These are phyloP conservation scores for Flaveria ramosissima DNA, from an alignment of 129 eudicot genomes.

Conservation along the genomic window DNA sequence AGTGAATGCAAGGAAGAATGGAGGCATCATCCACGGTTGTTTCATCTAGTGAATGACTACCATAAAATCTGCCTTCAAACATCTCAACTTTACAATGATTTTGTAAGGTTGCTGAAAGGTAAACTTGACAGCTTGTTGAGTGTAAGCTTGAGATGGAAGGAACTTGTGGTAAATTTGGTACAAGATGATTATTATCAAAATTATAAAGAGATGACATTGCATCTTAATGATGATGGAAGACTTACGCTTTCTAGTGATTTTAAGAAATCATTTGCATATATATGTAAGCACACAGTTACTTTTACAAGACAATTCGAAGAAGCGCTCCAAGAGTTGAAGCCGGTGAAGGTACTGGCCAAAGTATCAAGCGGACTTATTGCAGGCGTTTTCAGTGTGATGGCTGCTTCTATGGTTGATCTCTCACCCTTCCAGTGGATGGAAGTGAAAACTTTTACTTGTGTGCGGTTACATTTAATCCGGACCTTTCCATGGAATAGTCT, in stretches of 20 bases:
- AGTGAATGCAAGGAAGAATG: conserved; percentile 1
- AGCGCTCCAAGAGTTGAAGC: background rate
- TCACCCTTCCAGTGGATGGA: background rate
- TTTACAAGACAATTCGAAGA: background rate
- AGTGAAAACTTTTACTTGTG: background rate
- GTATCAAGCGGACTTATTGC: conserved; percentile 7
- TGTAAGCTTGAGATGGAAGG: background rate
- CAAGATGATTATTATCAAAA: background rate
- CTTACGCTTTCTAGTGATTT: background rate
- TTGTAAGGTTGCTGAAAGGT: background rate
- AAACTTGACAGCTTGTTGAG: background rate
- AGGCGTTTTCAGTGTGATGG: conserved; percentile 5
- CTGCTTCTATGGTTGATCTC: background rate
- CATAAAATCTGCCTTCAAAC: background rate
- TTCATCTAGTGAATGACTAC: background rate
- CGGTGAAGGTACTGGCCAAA: conserved; percentile 14
- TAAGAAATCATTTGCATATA: background rate
- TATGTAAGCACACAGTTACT: background rate
- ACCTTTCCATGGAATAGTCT: background rate
- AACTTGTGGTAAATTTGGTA: background rate
- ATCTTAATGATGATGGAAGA: background rate
- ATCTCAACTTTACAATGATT: background rate
- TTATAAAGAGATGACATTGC: background rate
- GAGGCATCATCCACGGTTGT: conserved; percentile 1
- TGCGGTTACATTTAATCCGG: background rate